These are phyloP conservation scores for Paraglomus brasilianum DNA, from an alignment of 192 early-diverging fungal genomes.

Conservation along the genomic window DNA sequence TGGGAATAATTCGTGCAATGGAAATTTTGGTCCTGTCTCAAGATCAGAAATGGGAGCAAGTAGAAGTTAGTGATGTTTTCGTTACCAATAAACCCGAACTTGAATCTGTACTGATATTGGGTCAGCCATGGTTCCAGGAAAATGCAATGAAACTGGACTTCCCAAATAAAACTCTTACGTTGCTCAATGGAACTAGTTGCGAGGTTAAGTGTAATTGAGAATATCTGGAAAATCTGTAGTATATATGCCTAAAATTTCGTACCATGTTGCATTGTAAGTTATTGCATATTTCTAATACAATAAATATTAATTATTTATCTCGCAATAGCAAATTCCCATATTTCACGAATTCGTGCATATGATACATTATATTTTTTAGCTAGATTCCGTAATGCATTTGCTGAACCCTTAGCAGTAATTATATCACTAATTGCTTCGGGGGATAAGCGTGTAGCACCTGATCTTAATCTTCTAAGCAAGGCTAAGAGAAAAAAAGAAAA, in stretches of 20 bases:
- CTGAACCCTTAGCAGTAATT: slow-evolving; percentile 14
- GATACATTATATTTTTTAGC: slow-evolving; percentile 23
- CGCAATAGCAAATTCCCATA: not conserved
- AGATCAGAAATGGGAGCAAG: slow-evolving; percentile 11
- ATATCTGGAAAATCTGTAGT: slow-evolving; percentile 20
- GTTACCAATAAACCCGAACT: slow-evolving; percentile 1
- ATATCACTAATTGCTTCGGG: slow-evolving; percentile 20
- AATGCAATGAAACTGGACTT: slow-evolving; percentile 12
- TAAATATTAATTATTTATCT: slow-evolving; percentile 23
- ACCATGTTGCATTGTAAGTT: no score
- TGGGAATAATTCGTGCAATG: slow-evolving; percentile 8
- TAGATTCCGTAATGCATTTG: slow-evolving; percentile 23
- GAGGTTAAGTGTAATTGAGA: slow-evolving; percentile 11
- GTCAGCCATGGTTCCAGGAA: not conserved
- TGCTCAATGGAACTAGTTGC: not conserved
- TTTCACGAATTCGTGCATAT: slow-evolving; percentile 21
- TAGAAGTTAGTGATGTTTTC: slow-evolving; percentile 9
- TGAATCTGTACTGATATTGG: slow-evolving; percentile 17
- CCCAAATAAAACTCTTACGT: not conserved
- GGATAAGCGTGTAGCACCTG: slow-evolving; percentile 21
- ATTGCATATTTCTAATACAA: no score
- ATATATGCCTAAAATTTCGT: no score
- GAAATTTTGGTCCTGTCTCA: slow-evolving; percentile 10
- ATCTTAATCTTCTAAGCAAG: slow-evolving; percentile 22
- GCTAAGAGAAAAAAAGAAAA: no score